A percentile compares a stretch with the other conserved stretches of the same genome.
These are phyloP conservation scores for Clitocybe nebularis DNA, from an alignment of 1,284 basidiomycete genomes.

Conservation along the genomic window DNA sequence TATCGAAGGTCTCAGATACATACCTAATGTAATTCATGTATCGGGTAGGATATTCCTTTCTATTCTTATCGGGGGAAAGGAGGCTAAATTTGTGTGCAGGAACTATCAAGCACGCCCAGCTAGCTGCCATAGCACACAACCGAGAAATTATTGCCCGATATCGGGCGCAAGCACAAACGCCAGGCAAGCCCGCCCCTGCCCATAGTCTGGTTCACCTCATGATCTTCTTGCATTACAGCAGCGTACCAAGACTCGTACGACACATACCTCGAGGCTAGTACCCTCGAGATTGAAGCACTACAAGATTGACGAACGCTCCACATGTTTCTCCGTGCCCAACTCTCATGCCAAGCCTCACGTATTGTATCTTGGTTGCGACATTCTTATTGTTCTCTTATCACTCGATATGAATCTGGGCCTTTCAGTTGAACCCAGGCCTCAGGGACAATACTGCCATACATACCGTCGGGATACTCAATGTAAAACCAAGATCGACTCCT, in stretches of 20 bases:
- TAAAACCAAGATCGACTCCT: no score
- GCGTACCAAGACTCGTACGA: slow-evolving; percentile 59
- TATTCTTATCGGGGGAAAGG: not conserved
- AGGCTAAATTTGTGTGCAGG: slow-evolving; percentile 36
- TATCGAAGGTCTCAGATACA: slow-evolving; percentile 52
- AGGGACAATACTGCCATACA: no score
- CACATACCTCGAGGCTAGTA: slow-evolving; percentile 51
- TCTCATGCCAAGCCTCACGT: no score
- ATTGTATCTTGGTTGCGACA: no score
- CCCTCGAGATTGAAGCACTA: slow-evolving; percentile 56
- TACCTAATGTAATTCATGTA: slow-evolving; percentile 71
- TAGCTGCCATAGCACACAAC: slow-evolving; percentile 71
- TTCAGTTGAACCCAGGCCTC: no score
- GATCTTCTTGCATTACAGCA: slow-evolving; percentile 21
- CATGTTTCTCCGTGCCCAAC: no score
- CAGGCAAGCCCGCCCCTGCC: slow-evolving; percentile 34
- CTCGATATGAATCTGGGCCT: no score
- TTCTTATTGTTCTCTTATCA: no score
- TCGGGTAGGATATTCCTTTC: slow-evolving; percentile 49
- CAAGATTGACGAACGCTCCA: no score
- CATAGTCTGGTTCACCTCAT: slow-evolving; percentile 1
- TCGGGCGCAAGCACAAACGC: slow-evolving; percentile 46
- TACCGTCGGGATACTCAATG: no score
- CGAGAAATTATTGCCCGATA: slow-evolving; percentile 62
- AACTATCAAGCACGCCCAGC: slow-evolving; percentile 75